Evolutionary conservation across 129 eudicot species (phyloP).

Genomic region (Apium graveolens): DNA sequence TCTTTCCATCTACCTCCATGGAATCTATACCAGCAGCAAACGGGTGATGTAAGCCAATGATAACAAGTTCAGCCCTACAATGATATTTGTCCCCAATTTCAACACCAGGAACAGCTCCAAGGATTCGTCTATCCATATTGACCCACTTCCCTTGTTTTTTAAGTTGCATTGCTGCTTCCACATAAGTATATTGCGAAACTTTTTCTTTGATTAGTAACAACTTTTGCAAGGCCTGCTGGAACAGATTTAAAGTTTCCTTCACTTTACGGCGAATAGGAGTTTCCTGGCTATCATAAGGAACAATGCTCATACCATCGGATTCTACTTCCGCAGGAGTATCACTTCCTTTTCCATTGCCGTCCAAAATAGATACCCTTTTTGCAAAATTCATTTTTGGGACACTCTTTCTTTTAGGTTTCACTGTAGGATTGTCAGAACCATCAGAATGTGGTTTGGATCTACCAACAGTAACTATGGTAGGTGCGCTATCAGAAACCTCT

Average conservation of each 20-base stretch:
- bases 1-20: slow-evolving; percentile 23
- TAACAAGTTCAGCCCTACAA: slow-evolving; percentile 35
- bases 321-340: slow-evolving; percentile 7
- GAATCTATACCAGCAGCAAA: slow-evolving; percentile 39
- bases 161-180: slow-evolving; percentile 20
- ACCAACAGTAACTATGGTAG: background rate
- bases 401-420: background rate
- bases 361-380: slow-evolving; percentile 6
- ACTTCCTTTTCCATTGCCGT: slow-evolving; percentile 3
- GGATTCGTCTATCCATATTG: slow-evolving; percentile 4
- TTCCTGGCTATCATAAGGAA: background rate
- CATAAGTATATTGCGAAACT: background rate
- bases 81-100: slow-evolving; percentile 39
- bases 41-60: slow-evolving; percentile 47
- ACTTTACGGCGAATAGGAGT: slow-evolving; percentile 24
- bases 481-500: background rate
- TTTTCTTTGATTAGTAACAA: slow-evolving; percentile 11
- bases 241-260: slow-evolving; percentile 26
- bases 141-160: slow-evolving; percentile 22
- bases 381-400: background rate
- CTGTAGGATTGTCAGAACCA: background rate
- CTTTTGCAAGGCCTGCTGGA: slow-evolving; percentile 12
- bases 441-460: background rate
- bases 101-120: slow-evolving; percentile 46
- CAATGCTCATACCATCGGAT: background rate